Evolutionary conservation across 2,329 filamentous ascomycete genomes (phyloP), one percentile per base, ranked within the genome.

Genomic region (Stachybotrys elegans): DNA sequence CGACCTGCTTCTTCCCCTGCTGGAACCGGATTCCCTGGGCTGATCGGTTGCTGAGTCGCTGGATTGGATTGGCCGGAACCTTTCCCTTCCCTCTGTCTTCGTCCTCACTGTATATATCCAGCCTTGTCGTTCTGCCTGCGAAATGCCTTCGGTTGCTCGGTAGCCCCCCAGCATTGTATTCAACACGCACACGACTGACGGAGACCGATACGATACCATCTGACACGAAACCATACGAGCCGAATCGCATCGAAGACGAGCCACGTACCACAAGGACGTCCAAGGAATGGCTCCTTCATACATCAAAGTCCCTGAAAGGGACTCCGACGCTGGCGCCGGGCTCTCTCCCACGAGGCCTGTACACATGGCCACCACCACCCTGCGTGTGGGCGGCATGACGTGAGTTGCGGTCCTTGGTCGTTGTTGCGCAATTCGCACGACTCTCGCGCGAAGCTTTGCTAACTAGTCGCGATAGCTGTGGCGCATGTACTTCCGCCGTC

Each of bases 401-500:
- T 81, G 70, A 75, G 75, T 76, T 42, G 31, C 43, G 43, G 13
- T 46, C 47, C 43, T 43, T 43, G 39, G 34, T 45, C 27, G 22
- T 31, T 35, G 53, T 53, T 53, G 46, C 3, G 32, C n/a, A n/a
- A n/a, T n/a, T n/a, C n/a, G n/a, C n/a, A n/a, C n/a, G n/a, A n/a
- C n/a, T n/a, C n/a, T n/a, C n/a, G n/a, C 55, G 17, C 29, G 31
- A 41, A 22, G 32, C 20, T 20, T 34, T 22, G 29, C 77, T 73
- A n/a, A n/a, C n/a, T n/a, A n/a, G n/a, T n/a, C n/a, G 21, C 77
- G 72, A 78, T 75, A 81, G 78, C 51, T 98, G 93, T 69, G 91
- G 92, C 60, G 86, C 92, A 55, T 98, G 93, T 64, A 96, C 92
- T 22, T 94, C 91, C 36, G 85, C 93, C n/a, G 85, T 98, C 55